phyloP scores from a whole-genome alignment of 2,329 filamentous ascomycete species.

The Emergomyces pasteurianus region DNA sequence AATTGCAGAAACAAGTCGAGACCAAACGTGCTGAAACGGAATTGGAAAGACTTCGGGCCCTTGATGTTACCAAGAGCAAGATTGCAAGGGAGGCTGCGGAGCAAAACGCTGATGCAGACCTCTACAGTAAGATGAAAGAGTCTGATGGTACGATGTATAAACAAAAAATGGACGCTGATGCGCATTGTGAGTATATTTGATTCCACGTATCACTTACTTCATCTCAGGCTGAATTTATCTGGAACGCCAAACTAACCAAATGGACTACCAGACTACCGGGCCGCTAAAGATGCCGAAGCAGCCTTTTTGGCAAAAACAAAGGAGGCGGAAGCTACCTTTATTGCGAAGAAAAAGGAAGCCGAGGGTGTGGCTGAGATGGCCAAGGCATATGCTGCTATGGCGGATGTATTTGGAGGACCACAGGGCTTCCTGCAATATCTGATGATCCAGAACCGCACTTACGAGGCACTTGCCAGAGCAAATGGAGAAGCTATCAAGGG shows the following conservation, averaged over 20 bases:
- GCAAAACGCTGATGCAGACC: conserved; percentile 37
- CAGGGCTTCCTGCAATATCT: conserved; percentile 69
- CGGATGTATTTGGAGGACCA: conserved; percentile 63
- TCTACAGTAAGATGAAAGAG: conserved; percentile 38
- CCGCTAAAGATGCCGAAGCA: conserved; percentile 37
- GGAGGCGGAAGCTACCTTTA: conserved; percentile 55
- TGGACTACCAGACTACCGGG: conserved; percentile 16
- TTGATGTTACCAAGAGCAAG: conserved; percentile 63
- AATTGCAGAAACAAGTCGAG: conserved; percentile 68
- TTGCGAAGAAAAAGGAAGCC: conserved; percentile 58
- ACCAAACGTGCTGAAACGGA: conserved; percentile 66
- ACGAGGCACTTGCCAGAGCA: conserved; percentile 63
- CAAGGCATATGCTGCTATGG: conserved; percentile 62
- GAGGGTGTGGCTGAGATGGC: conserved; percentile 68
- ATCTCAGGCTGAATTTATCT: neutral
- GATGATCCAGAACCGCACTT: conserved; percentile 76
- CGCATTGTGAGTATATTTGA: conserved; percentile 17
- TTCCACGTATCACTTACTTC: neutral
- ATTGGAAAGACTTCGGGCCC: conserved; percentile 65
- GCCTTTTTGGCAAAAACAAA: conserved; percentile 49
- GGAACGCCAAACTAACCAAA: neutral
- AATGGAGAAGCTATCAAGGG: conserved; percentile 66
- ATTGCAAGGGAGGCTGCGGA: conserved; percentile 35
- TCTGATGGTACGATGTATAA: conserved; percentile 40
- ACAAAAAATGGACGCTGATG: conserved; percentile 30